Conservation (phyloP, 345 rosid genomes). For the Carallia pectinifolia region DNA sequence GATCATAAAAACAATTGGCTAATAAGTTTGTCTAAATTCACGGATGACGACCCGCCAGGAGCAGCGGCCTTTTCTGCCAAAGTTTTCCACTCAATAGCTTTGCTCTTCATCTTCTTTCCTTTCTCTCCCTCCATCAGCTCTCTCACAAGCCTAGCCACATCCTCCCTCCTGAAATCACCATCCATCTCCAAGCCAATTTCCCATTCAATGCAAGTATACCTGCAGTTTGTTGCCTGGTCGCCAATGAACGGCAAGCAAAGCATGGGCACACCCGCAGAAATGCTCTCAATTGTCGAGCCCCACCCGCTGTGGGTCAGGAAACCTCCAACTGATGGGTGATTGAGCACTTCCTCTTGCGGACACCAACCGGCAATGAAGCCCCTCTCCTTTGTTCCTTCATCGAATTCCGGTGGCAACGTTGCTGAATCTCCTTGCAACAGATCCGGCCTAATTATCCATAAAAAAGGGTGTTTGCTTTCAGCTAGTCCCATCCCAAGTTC, state of each 20-base stretch:
- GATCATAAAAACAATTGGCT: background rate
- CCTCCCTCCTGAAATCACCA: background rate
- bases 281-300: background rate
- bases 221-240: background rate
- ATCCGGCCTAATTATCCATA: background rate
- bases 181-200: slow-evolving; percentile 1
- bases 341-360: background rate
- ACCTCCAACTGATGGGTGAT: background rate
- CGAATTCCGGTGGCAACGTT: background rate
- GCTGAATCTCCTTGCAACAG: background rate
- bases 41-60: background rate
- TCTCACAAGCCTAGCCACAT: background rate
- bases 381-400: background rate
- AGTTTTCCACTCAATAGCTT: slow-evolving; percentile 1
- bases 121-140: background rate
- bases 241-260: background rate
- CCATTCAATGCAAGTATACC: background rate
- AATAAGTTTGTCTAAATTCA: background rate
- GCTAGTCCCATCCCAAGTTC: background rate
- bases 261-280: background rate
- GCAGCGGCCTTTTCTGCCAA: background rate
- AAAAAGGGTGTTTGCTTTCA: background rate
- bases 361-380: background rate
- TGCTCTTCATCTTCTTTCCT: background rate
- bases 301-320: background rate